Evolutionary conservation across 345 rosid species (phyloP).

Genomic region (Nephelium lappaceum): DNA sequence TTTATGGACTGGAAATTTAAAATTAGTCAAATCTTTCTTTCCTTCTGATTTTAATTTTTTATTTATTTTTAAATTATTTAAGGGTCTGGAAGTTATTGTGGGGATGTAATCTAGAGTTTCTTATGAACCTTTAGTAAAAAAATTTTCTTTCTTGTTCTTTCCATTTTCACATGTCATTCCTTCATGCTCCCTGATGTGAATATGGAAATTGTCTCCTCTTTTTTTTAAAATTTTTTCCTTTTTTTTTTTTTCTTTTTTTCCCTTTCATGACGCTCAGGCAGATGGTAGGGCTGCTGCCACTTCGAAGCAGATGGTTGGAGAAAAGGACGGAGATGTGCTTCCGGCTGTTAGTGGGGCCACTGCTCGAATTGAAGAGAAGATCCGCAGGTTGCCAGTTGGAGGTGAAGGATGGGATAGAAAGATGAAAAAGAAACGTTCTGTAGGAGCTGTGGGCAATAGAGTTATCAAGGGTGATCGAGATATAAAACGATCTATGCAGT

Average conservation of each 20-base stretch:
- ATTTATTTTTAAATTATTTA: neutral
- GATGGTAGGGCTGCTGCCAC: conserved; percentile 51
- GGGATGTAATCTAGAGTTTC: neutral
- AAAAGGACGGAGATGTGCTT: conserved; percentile 67
- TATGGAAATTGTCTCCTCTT: neutral
- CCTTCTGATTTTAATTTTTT: neutral
- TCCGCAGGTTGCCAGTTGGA: conserved; percentile 73
- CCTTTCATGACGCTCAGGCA: conserved; percentile 41
- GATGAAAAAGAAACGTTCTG: conserved; percentile 90
- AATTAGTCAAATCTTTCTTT: too few species aligned
- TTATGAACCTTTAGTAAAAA: neutral
- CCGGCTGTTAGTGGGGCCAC: conserved; percentile 56
- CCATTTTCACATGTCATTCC: too few species aligned
- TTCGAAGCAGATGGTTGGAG: conserved; percentile 50
- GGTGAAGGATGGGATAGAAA: conserved; percentile 96
- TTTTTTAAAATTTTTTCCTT: neutral
- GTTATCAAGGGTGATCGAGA: conserved; percentile 62
- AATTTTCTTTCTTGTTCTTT: too few species aligned
- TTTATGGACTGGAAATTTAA: neutral
- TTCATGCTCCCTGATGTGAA: too few species aligned
- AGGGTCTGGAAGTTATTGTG: neutral
- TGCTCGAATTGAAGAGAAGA: conserved; percentile 70
- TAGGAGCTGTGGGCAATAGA: conserved; percentile 73
- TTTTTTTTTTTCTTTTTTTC: conserved; percentile 11
- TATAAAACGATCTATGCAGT: conserved; percentile 56